These are phyloP conservation scores for Pulveroboletus sp. DNA, from an alignment of 768 basidiomycete genomes.

Conservation along the genomic window DNA sequence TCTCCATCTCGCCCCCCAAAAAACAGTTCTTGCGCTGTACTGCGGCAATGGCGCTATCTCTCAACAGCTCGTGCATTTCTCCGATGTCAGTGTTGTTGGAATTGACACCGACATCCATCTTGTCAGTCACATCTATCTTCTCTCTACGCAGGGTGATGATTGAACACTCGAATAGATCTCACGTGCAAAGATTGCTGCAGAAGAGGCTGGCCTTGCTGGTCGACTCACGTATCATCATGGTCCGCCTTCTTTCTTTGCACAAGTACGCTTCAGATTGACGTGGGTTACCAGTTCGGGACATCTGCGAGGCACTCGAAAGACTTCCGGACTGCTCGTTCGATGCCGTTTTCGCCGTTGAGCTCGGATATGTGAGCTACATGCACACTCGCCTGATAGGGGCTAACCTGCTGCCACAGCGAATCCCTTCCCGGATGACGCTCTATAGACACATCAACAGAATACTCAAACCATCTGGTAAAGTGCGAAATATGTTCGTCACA, in stretches of 20 bases:
- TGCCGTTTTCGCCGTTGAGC: conserved; percentile 7
- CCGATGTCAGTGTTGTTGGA: conserved; percentile 5
- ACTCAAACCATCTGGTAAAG: conserved; percentile 6
- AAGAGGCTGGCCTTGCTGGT: neutral
- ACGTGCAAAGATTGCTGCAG: neutral
- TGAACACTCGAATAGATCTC: neutral
- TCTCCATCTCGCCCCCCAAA: conserved; percentile 1
- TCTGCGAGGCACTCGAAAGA: conserved; percentile 1
- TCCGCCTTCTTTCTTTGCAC: neutral
- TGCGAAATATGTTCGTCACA: neutral
- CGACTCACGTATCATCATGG: conserved; percentile 3
- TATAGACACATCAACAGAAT: conserved; percentile 2
- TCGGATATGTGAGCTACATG: conserved; percentile 1
- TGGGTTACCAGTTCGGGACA: neutral
- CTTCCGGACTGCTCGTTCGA: conserved; percentile 6
- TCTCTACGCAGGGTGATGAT: neutral
- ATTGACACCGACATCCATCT: conserved; percentile 2
- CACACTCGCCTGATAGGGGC: neutral
- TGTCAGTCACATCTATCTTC: neutral
- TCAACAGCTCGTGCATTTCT: conserved; percentile 4
- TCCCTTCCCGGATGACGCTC: neutral
- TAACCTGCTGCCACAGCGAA: neutral
- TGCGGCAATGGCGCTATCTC: conserved; percentile 1
- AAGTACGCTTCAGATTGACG: neutral
- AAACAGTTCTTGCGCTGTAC: conserved; percentile 5